phyloP scores from a whole-genome alignment of 768 basidiomycete genomes.

The Kwoniella botswanensis region DNA sequence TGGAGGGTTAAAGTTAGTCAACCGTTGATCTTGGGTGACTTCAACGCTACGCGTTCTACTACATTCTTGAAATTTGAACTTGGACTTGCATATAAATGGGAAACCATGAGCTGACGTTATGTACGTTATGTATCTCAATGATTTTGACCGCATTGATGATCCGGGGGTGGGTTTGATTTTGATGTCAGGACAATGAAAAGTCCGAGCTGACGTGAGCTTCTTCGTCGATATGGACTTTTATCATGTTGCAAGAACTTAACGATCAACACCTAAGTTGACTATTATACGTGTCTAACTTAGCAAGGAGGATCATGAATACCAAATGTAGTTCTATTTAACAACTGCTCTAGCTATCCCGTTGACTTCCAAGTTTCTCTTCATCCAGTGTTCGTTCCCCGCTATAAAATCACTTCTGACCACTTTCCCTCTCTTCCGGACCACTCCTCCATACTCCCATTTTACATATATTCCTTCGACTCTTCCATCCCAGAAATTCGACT shows the following conservation, averaged over 20 bases:
- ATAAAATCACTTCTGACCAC: constrained; percentile 4
- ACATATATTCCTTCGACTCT: constrained; percentile 2
- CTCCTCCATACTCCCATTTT: background rate
- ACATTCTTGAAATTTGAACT: background rate
- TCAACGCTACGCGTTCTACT: background rate
- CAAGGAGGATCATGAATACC: background rate
- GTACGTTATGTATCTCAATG: too few relatives aligned
- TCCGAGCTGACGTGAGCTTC: too few relatives aligned
- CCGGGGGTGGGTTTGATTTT: too few relatives aligned
- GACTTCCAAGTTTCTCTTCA: background rate
- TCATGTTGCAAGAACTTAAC: too few relatives aligned
- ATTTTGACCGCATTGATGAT: too few relatives aligned
- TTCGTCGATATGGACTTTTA: too few relatives aligned
- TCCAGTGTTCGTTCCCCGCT: constrained; percentile 3
- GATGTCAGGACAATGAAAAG: too few relatives aligned
- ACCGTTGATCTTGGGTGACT: background rate
- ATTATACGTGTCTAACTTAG: too few relatives aligned
- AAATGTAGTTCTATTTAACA: background rate
- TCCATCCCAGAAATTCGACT: background rate
- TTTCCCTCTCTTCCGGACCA: background rate
- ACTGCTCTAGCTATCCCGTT: background rate
- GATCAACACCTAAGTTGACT: too few relatives aligned
- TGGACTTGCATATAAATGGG: too few relatives aligned
- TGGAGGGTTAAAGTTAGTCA: too few relatives aligned
- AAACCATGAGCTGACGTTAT: too few relatives aligned